Evolutionary conservation across 257 asterid genomes (phyloP), one percentile per base, ranked within the genome.

Genomic region (Cynanchum wilfordii): DNA sequence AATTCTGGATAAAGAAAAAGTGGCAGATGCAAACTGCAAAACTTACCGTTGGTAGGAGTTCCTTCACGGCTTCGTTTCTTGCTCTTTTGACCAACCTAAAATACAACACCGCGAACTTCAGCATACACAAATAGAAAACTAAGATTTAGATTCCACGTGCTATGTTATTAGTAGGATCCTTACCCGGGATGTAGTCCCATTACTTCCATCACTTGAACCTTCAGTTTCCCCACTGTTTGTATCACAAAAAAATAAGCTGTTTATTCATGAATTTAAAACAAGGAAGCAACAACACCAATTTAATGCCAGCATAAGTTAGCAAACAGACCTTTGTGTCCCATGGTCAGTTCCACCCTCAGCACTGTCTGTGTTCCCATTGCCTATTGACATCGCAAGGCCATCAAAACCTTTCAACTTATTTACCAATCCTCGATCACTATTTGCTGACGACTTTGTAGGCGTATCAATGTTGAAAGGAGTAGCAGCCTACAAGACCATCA

Each of bases 201-300:
- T 83, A 74, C 97, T 95, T 85, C 91, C 98, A 75, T 88, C 96
- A 75, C 95, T 95, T 70, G 97, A 92, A 76, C 86, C 95, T 30
- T 79, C 95, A 66, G 89, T 83, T 71, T 89, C 97, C 72, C 80
- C 91, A 66, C 98, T 95, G 88, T 75, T 42, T 73, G 71, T 27
- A 56, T 69, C 67, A 68, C 66, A 71, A 44, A 57, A 78, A 66
- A 80, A 15, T 71, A 5, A 65, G 66, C 54, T 47, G 49, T 82
- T 68, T 65, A 69, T 74, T 40, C 13, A 75, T 70, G 60, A 33
- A 49, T 58, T 38, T 19, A 69, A 78, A 59, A 63, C 16, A 63
- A 54, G 29, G 45, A 74, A 66, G 10, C 66, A 19, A 66, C 58
- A 49, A 13, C 45, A 30, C 22, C 73, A 20, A 27, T 15, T 27